Percentiles rank a stretch among this genome's conserved stretches.
Conservation (phyloP, 2,329 filamentous ascomycete genomes). For the Canariomyces notabilis region DNA sequence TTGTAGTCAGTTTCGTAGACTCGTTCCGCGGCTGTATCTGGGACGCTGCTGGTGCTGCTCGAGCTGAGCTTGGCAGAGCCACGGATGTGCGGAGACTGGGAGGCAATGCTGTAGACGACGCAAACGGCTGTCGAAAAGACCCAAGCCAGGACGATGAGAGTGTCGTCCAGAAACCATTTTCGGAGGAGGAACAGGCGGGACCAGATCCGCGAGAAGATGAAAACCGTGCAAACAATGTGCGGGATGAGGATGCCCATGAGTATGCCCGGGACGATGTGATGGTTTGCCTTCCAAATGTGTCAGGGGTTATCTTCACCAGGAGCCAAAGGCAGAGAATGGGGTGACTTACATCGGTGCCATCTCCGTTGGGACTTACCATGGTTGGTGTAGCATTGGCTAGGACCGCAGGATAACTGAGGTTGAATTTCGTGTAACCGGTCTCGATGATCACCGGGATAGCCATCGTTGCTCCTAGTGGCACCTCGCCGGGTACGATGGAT, state of each 20-base stretch:
- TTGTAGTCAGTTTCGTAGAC: background rate
- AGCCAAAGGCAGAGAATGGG: too few species aligned
- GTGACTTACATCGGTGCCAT: background rate
- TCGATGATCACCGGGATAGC: slow-evolving; percentile 9
- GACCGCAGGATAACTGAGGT: slow-evolving; percentile 20
- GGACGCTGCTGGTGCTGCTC: background rate
- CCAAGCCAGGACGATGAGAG: slow-evolving; percentile 30
- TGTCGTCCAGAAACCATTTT: slow-evolving; percentile 33
- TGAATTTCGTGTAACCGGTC: slow-evolving; percentile 21
- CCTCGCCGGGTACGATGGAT: background rate
- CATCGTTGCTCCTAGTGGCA: slow-evolving; percentile 6
- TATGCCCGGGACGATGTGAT: slow-evolving; percentile 24
- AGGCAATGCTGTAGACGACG: slow-evolving; percentile 30
- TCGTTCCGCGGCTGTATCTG: background rate
- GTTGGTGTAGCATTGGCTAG: slow-evolving; percentile 9
- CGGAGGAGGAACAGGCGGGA: slow-evolving; percentile 29
- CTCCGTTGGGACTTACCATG: background rate
- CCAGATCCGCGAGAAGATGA: slow-evolving; percentile 27
- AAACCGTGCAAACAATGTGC: slow-evolving; percentile 30
- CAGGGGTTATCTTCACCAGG: background rate
- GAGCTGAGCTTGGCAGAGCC: slow-evolving; percentile 7
- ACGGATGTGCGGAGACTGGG: slow-evolving; percentile 21
- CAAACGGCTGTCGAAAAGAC: slow-evolving; percentile 31
- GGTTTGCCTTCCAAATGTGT: background rate
- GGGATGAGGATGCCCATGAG: slow-evolving; percentile 32